A percentile compares a stretch with the other conserved stretches of the same genome.
phyloP scores from a whole-genome alignment of 2,329 filamentous ascomycete genomes.

The Penicillium sp. region DNA sequence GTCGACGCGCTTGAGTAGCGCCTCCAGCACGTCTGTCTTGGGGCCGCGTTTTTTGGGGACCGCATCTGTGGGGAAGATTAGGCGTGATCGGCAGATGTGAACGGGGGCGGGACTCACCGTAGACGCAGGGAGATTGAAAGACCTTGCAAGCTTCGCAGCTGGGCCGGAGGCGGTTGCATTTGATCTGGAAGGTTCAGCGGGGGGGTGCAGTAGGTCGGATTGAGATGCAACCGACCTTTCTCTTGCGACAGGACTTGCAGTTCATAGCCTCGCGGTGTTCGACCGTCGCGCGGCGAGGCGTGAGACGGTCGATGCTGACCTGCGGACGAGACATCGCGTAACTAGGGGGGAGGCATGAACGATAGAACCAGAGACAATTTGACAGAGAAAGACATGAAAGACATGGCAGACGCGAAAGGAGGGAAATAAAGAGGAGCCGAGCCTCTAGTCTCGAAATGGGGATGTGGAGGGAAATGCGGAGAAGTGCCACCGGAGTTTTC shows the following conservation, averaged over 20 bases:
- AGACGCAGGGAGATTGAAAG: slow-evolving; percentile 83
- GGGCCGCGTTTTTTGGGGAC: slow-evolving; percentile 86
- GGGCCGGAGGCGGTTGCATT: slow-evolving; percentile 81
- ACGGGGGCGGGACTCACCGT: slow-evolving; percentile 60
- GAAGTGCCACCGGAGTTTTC: slow-evolving; percentile 18
- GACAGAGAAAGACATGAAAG: not conserved
- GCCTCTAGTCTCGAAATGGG: not conserved
- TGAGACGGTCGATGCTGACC: slow-evolving; percentile 77
- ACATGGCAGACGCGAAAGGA: not conserved
- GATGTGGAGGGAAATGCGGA: slow-evolving; percentile 22
- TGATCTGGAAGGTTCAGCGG: slow-evolving; percentile 61
- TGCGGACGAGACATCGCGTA: slow-evolving; percentile 66
- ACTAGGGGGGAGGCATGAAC: slow-evolving; percentile 3
- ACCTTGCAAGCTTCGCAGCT: slow-evolving; percentile 87
- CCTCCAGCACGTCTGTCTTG: slow-evolving; percentile 85
- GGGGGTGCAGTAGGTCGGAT: slow-evolving; percentile 1
- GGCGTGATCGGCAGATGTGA: slow-evolving; percentile 7
- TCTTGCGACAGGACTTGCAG: slow-evolving; percentile 89
- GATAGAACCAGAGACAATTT: not conserved
- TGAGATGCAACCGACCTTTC: slow-evolving; percentile 64
- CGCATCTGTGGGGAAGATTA: slow-evolving; percentile 60
- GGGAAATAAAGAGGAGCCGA: not conserved
- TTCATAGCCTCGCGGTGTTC: slow-evolving; percentile 91
- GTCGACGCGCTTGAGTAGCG: slow-evolving; percentile 78
- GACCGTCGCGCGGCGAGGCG: slow-evolving; percentile 66